Evolutionary conservation across 495 filamentous ascomycete species (phyloP), one percentile per base, ranked within the genome.

Genomic region (Podospora pseudopauciseta): DNA sequence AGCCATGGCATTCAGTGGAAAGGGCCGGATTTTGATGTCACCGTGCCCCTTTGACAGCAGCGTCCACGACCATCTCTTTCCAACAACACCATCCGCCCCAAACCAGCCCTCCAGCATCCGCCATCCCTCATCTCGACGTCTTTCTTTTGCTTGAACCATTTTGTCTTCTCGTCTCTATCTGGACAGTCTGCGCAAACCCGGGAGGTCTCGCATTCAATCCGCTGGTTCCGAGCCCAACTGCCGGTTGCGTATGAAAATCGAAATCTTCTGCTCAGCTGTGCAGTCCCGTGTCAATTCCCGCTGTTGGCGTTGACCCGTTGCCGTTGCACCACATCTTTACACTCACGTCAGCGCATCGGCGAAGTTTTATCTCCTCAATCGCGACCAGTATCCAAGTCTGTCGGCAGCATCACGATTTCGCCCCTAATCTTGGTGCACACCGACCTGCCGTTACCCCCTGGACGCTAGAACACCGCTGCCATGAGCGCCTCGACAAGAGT

Each of bases 401-500:
- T 49, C 39, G 9, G 39, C 9, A 49, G 13, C 9, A 49, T 49
- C 39, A 49, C 39, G 39, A 49, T 11, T 3, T 16, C 61, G 61
- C 30, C 30, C 30, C 49, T 39, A 34, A 19, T 26, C 61, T 49
- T 28, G 28, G 18, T 32, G 15, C 56, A 20, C 30, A 20, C 30
- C 59, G 30, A 61, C 59, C 56, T 62, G 19, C 18, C 57, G 11
- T 57, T 13, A 60, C 27, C 54, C 39, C 56, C 64, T 39, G 27
- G 53, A 63, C 28, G 23, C 58, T 61, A 55, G 44, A 60, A 18
- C 27, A 67, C 59, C 60, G n/a, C 28, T 60, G 67, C 63, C 68
- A 89, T 89, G 87, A 89, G 86, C 81, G 83, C 83, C 73, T 86
- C 88, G 55, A 80, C 87, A 54, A 80, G 81, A 78, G 78, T 87